Evolutionary conservation across 2,329 filamentous ascomycete genomes (phyloP).

Genomic region (Xylaria sp.): DNA sequence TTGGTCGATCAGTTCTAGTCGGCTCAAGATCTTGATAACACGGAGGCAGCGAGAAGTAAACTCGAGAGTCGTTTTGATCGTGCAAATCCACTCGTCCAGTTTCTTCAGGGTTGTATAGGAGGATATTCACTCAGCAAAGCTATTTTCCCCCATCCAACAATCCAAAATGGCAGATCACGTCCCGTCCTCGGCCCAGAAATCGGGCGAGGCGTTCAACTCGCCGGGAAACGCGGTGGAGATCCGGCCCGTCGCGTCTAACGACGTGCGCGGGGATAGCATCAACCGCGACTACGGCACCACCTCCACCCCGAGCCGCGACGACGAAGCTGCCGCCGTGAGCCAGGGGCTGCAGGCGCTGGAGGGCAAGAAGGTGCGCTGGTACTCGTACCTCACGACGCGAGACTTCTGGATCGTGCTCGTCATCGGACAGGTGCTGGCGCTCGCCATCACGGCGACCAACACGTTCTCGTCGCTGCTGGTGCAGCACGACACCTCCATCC

Average conservation of each 20-base stretch:
- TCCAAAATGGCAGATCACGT: constrained; percentile 40
- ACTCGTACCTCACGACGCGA: constrained; percentile 77
- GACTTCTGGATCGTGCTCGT: constrained; percentile 87
- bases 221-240: constrained; percentile 37
- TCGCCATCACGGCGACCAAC: constrained; percentile 92
- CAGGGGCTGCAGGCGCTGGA: constrained; percentile 62
- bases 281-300: constrained; percentile 17
- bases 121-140: constrained; percentile 16
- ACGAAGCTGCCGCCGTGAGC: constrained; percentile 43
- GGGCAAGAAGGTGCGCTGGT: constrained; percentile 61
- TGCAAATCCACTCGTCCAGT: constrained; percentile 16
- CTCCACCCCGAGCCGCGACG: neutral
- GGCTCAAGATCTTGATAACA: too few relatives aligned
- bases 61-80: constrained; percentile 30
- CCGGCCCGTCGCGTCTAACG: constrained; percentile 27
- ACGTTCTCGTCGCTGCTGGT: constrained; percentile 83
- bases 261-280: constrained; percentile 26
- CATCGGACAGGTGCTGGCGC: constrained; percentile 81
- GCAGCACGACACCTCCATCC: constrained; percentile 73
- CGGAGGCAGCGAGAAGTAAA: too few relatives aligned
- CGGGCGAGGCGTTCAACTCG: constrained; percentile 30
- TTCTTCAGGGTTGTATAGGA: constrained; percentile 20
- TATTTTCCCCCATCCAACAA: constrained; percentile 32
- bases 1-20: too few relatives aligned
- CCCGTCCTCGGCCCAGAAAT: constrained; percentile 25